Percentiles rank a stretch among this genome's conserved stretches.
Evolutionary conservation across 768 basidiomycete genomes (phyloP).

Genomic region (Tulasnella sp.): DNA sequence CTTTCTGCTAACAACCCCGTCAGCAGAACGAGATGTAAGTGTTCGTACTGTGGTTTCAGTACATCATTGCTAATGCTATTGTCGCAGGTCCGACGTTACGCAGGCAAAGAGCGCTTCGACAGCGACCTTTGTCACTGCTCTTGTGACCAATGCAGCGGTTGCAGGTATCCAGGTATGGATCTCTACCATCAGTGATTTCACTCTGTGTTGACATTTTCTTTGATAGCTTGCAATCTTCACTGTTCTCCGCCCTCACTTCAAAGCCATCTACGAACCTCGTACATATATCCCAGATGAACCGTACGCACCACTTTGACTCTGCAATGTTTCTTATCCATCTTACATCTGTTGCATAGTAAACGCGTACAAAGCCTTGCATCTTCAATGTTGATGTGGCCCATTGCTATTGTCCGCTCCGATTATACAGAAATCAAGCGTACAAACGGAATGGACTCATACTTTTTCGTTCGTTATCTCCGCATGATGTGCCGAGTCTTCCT

Average conservation of each 20-base stretch:
- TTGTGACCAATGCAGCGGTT: conserved; percentile 60
- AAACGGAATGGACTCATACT: conserved; percentile 85
- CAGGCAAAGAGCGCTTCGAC: conserved; percentile 52
- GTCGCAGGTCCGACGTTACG: conserved; percentile 4
- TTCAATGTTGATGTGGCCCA: conserved; percentile 50
- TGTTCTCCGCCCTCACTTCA: conserved; percentile 73
- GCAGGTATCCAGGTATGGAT: conserved; percentile 20
- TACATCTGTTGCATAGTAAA: conserved; percentile 31
- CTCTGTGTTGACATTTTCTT: not conserved
- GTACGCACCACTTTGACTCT: conserved; percentile 25
- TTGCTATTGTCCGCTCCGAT: conserved; percentile 47
- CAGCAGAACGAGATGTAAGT: no score
- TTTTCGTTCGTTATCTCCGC: conserved; percentile 73
- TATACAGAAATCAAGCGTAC: conserved; percentile 45
- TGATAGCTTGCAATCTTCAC: conserved; percentile 43
- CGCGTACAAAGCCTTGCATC: conserved; percentile 42
- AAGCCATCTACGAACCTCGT: conserved; percentile 77
- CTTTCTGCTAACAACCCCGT: no score
- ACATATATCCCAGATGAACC: conserved; percentile 45
- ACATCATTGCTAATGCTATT: not conserved
- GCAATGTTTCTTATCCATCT: conserved; percentile 17
- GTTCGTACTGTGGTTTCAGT: no score
- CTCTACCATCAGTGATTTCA: not conserved
- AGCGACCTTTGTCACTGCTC: conserved; percentile 65
- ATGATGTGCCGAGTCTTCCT: conserved; percentile 73